These are phyloP conservation scores for Amylocarpus encephaloides DNA, from an alignment of 2,329 filamentous ascomycete species.

Conservation along the genomic window DNA sequence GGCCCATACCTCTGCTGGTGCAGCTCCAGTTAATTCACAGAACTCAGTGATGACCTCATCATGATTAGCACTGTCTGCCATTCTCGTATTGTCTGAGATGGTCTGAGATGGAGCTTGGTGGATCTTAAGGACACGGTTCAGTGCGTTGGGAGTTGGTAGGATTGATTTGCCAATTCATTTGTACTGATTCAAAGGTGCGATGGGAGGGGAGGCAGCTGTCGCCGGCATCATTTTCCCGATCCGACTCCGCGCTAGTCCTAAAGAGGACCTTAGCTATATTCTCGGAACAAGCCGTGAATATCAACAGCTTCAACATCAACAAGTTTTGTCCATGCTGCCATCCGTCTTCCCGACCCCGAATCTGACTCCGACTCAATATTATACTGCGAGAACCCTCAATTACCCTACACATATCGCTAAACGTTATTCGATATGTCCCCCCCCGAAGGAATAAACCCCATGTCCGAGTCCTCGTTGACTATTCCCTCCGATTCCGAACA, in stretches of 20 bases:
- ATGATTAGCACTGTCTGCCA: slow-evolving; percentile 34
- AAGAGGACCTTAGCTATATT: neutral
- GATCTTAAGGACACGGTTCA: no score
- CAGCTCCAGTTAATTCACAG: slow-evolving; percentile 47
- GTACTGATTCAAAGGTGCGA: no score
- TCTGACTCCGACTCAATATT: neutral
- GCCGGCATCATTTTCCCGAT: neutral
- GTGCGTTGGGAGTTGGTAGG: no score
- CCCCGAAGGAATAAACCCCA: slow-evolving; percentile 44
- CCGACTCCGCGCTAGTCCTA: slow-evolving; percentile 7
- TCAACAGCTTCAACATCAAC: slow-evolving; percentile 10
- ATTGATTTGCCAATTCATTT: no score
- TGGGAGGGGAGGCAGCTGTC: slow-evolving; percentile 13
- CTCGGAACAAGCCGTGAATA: neutral
- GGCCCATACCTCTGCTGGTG: slow-evolving; percentile 40
- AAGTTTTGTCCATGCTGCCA: neutral
- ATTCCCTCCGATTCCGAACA: slow-evolving; percentile 79
- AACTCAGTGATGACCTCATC: slow-evolving; percentile 47
- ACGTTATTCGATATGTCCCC: slow-evolving; percentile 42
- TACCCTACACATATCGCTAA: neutral
- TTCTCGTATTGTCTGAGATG: slow-evolving; percentile 13
- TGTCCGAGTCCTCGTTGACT: slow-evolving; percentile 68
- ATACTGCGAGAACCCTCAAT: no score
- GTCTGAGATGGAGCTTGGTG: neutral
- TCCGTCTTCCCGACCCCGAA: no score